Base-by-base conservation (phyloP, 441 rosid genomes). In the Capsella rubella region DNA sequence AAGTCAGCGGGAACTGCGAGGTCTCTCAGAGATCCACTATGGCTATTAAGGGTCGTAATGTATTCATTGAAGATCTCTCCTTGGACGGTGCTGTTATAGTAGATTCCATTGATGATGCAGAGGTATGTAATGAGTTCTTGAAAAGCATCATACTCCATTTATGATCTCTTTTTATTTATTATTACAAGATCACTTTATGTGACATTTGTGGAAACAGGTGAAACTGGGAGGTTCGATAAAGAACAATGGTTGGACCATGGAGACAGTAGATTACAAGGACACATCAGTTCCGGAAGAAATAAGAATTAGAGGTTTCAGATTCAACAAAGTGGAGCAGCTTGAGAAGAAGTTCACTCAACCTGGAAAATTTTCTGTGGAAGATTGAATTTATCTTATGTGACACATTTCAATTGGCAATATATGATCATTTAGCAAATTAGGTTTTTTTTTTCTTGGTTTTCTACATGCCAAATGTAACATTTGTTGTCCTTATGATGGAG, bases 231-330 rank as follows among this genome's bases (percentile, higher is more conserved):
- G 95, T 60, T 55, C 78, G n/a, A 82, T 95, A 43, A 79, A 83
- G 80, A 95, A 95, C 85, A 85, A 83, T 75, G 95, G 98, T 4
- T 92, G 99, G 97, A 70, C 62, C 35, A 80, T 90, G 5, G 96
- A 95, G 78, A 80, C 42, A 2, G 90, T 89, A 0, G 93, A 90
- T 71, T 79, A 86, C 82, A 92, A 87, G 47, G 96, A 90, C 78
- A 50, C 84, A 16, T 84, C 86, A 1, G 70, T 79, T 25, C 91
- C 93, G 0, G 99, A 92, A 84, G 97, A 92, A 82, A 72, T 84
- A 70, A 84, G 93, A 78, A 90, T 66, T 71, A 82, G 99, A 61
- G 97, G 98, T 51, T 95, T 95, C 71, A 89, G 80, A 71, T 65
- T 95, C 72, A 82, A 84, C 77, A 89, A 85, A 72, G 59, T 79